These are phyloP conservation scores for Penicillium samsonianum DNA, from an alignment of 495 filamentous ascomycete genomes.

Conservation along the genomic window DNA sequence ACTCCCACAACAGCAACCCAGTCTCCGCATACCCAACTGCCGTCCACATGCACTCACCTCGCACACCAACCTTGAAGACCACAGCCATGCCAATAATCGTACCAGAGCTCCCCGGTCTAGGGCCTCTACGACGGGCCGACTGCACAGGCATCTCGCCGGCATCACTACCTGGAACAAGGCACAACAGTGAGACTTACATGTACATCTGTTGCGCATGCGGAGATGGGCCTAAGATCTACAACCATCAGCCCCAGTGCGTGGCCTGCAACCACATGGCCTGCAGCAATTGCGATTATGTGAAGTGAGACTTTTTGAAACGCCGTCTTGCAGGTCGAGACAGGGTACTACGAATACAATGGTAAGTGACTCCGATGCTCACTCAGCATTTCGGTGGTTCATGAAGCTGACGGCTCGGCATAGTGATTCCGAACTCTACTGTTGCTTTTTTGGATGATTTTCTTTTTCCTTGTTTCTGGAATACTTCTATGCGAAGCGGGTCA, in stretches of 20 bases:
- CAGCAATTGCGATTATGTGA: constrained; percentile 30
- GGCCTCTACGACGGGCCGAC: constrained; percentile 12
- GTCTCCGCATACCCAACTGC: constrained; percentile 24
- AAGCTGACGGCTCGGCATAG: constrained; percentile 9
- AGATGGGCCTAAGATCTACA: constrained; percentile 45
- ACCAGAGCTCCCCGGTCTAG: constrained; percentile 16
- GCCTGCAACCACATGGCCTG: constrained; percentile 38
- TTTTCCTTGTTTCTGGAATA: neutral
- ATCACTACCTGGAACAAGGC: neutral
- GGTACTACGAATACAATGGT: constrained; percentile 7
- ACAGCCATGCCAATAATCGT: constrained; percentile 12
- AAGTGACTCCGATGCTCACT: constrained; percentile 6
- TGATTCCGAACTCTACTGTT: constrained; percentile 6
- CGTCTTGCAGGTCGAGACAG: constrained; percentile 4
- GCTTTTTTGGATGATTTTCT: constrained; percentile 5
- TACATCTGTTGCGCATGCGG: constrained; percentile 45
- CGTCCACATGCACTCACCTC: constrained; percentile 9
- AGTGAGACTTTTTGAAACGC: constrained; percentile 22
- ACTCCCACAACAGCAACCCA: constrained; percentile 17
- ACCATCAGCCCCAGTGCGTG: constrained; percentile 37
- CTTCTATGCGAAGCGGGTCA: neutral
- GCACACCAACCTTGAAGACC: constrained; percentile 9
- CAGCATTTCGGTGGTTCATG: constrained; percentile 5
- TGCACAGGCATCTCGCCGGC: neutral
- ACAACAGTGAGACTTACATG: constrained; percentile 20